These are phyloP conservation scores for Rubroboletus pulcherrimus DNA, from an alignment of 768 basidiomycete genomes.

Conservation along the genomic window DNA sequence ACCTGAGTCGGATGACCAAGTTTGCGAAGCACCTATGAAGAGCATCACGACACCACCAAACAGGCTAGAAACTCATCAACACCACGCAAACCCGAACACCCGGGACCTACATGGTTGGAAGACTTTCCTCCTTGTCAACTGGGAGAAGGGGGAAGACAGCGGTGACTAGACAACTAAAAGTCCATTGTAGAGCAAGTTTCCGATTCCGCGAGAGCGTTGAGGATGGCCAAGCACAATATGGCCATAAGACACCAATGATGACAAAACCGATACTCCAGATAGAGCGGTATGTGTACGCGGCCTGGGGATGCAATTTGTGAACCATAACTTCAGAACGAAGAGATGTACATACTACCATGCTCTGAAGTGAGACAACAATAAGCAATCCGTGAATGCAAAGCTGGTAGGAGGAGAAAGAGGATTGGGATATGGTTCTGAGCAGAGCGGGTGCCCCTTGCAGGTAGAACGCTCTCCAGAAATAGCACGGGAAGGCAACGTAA, in stretches of 20 bases:
- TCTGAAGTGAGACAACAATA: constrained; percentile 46
- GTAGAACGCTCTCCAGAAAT: constrained; percentile 65
- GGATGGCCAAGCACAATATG: constrained; percentile 47
- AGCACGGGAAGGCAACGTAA: constrained; percentile 71
- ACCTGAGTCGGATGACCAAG: constrained; percentile 3
- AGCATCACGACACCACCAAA: constrained; percentile 48
- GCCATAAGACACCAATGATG: constrained; percentile 64
- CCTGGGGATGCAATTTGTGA: constrained; percentile 34
- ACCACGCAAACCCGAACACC: background rate
- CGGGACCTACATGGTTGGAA: constrained; percentile 52
- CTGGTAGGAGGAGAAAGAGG: constrained; percentile 22
- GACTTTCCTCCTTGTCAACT: constrained; percentile 67
- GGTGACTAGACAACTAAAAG: constrained; percentile 46
- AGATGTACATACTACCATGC: constrained; percentile 64
- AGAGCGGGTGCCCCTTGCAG: constrained; percentile 22
- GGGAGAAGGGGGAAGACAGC: constrained; percentile 67
- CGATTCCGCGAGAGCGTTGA: constrained; percentile 25
- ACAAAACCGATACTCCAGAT: constrained; percentile 71
- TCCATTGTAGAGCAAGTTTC: constrained; percentile 42
- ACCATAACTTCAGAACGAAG: background rate
- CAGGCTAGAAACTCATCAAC: constrained; percentile 33
- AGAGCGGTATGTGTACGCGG: constrained; percentile 65
- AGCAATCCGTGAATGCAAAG: constrained; percentile 29
- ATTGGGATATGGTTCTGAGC: constrained; percentile 9
- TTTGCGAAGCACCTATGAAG: constrained; percentile 28